Conservation (phyloP, 2,329 filamentous ascomycete species). For the Blastomyces gilchristii region DNA sequence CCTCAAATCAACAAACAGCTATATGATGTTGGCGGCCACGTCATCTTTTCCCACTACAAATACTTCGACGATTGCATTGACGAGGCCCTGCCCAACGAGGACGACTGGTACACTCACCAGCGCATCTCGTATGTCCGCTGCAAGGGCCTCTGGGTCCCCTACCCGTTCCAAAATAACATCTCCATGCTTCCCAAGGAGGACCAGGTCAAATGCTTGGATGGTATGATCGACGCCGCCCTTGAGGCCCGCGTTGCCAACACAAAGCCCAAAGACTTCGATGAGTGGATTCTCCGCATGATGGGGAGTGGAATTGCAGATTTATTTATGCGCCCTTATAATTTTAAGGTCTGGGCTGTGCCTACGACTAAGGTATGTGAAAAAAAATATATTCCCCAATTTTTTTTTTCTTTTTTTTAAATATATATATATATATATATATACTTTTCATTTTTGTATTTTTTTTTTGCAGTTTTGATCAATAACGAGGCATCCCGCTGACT, state of each 20-base stretch:
- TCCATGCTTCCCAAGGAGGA: constrained; percentile 96
- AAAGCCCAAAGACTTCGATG: constrained; percentile 94
- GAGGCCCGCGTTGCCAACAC: constrained; percentile 61
- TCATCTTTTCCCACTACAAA: constrained; percentile 99
- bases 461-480: neutral
- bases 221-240: constrained; percentile 87
- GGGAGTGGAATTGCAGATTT: constrained; percentile 81
- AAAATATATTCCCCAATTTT: neutral
- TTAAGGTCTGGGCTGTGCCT: constrained; percentile 98
- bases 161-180: constrained; percentile 99
- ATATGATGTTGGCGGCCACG: constrained; percentile 96
- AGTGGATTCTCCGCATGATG: constrained; percentile 93
- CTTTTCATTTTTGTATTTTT: no score
- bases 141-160: constrained; percentile 93
- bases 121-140: constrained; percentile 98
- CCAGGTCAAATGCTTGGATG: constrained; percentile 87
- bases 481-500: neutral
- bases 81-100: constrained; percentile 85
- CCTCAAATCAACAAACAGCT: constrained; percentile 46
- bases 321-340: constrained; percentile 99
- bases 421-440: no score
- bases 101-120: constrained; percentile 96
- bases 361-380: constrained; percentile 68
- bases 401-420: neutral
- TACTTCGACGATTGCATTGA: constrained; percentile 99